phyloP scores from a whole-genome alignment of 768 basidiomycete genomes.

The Megacollybia marginata region DNA sequence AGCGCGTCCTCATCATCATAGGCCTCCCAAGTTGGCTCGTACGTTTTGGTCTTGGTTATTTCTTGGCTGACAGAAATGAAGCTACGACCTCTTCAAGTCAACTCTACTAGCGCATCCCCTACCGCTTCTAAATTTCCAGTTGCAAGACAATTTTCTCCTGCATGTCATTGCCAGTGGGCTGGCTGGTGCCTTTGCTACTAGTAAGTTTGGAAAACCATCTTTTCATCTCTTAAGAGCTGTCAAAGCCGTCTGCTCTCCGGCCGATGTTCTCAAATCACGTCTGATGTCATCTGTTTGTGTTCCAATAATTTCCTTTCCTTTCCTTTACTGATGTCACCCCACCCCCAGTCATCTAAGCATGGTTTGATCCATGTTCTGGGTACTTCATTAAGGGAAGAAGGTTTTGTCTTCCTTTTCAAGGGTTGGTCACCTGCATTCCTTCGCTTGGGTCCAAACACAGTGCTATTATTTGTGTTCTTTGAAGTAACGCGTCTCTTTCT shows the following conservation, averaged over 20 bases:
- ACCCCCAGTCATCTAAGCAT: conserved; percentile 40
- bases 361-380: conserved; percentile 45
- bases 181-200: conserved; percentile 73
- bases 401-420: conserved; percentile 73
- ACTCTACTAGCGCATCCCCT: conserved; percentile 43
- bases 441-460: conserved; percentile 76
- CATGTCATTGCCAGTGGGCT: conserved; percentile 61
- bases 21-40: conserved; percentile 84
- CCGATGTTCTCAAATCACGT: conserved; percentile 69
- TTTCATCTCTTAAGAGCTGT: not conserved
- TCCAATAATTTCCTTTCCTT: not conserved
- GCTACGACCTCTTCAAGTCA: conserved; percentile 74
- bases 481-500: conserved; percentile 41
- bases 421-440: conserved; percentile 89
- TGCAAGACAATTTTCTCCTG: conserved; percentile 59
- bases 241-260: conserved; percentile 71
- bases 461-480: conserved; percentile 79
- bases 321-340: conserved; percentile 3
- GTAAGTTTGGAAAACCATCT: conserved; percentile 30
- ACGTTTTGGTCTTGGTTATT: conserved; percentile 23
- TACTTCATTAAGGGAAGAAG: conserved; percentile 63
- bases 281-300: conserved; percentile 66
- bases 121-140: conserved; percentile 50
- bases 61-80: conserved; percentile 17
- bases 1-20: conserved; percentile 14